Percentiles rank a stretch among this genome's conserved stretches.
These are phyloP conservation scores for Boletus fagicola DNA, from an alignment of 768 basidiomycete genomes.

Conservation along the genomic window DNA sequence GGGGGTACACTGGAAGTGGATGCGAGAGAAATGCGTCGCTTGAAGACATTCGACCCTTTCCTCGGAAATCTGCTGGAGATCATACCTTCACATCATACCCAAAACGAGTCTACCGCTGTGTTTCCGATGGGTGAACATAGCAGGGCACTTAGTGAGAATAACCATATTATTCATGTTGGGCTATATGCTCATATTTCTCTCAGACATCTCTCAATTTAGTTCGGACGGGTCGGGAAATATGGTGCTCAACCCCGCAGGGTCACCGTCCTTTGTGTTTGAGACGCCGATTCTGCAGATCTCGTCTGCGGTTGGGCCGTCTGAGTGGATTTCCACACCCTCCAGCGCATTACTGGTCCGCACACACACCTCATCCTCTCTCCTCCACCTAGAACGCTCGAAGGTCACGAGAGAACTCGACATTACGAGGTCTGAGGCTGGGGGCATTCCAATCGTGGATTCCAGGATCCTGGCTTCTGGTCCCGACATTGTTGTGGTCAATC, in stretches of 20 bases:
- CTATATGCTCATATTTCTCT: constrained; percentile 4
- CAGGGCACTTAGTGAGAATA: constrained; percentile 56
- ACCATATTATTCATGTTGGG: neutral
- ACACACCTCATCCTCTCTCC: constrained; percentile 42
- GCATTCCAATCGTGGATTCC: constrained; percentile 47
- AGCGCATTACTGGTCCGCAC: constrained; percentile 43
- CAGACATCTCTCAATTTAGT: constrained; percentile 51
- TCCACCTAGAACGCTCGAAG: constrained; percentile 29
- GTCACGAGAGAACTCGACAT: constrained; percentile 39
- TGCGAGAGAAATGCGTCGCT: constrained; percentile 32
- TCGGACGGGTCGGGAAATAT: constrained; percentile 16
- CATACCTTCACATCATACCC: constrained; percentile 30
- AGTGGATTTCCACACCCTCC: constrained; percentile 13
- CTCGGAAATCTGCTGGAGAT: constrained; percentile 52
- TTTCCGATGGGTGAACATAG: constrained; percentile 67
- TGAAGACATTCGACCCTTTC: constrained; percentile 54
- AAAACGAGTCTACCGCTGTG: constrained; percentile 36
- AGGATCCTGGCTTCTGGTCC: constrained; percentile 34
- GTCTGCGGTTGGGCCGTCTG: constrained; percentile 28
- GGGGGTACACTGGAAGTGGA: constrained; percentile 53
- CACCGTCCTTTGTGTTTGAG: constrained; percentile 46
- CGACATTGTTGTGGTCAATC: constrained; percentile 47
- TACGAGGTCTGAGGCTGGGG: constrained; percentile 40
- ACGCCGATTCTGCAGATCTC: constrained; percentile 71
- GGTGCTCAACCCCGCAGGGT: constrained; percentile 36